These are phyloP conservation scores for Hygrophorus russula DNA, from an alignment of 768 basidiomycete species.

Conservation along the genomic window DNA sequence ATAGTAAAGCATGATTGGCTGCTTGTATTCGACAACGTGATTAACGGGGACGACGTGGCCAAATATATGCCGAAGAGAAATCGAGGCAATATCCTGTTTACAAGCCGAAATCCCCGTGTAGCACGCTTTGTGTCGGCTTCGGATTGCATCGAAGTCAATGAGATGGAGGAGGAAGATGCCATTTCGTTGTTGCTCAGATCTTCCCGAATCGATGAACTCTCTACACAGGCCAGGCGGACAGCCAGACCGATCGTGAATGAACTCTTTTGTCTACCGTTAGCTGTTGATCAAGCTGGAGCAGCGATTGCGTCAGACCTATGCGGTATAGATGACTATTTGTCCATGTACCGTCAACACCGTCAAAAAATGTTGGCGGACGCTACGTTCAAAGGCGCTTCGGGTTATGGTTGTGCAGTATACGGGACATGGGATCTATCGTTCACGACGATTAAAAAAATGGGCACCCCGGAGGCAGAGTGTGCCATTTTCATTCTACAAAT, in stretches of 20 bases:
- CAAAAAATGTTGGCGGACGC: slow-evolving; percentile 4
- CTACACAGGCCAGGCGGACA: background rate
- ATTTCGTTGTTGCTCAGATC: slow-evolving; percentile 10
- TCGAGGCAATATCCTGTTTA: too few species aligned
- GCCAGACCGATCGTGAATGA: slow-evolving; percentile 8
- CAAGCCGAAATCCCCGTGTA: slow-evolving; percentile 10
- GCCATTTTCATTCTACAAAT: too few species aligned
- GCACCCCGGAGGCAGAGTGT: too few species aligned
- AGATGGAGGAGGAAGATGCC: slow-evolving; percentile 11
- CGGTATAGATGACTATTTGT: slow-evolving; percentile 9
- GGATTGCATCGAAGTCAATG: too few species aligned
- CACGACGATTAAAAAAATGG: too few species aligned
- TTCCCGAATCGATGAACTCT: too few species aligned
- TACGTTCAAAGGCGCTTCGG: too few species aligned
- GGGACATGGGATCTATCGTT: too few species aligned
- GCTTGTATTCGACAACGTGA: slow-evolving; percentile 14
- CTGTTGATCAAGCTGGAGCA: too few species aligned
- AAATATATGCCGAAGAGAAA: slow-evolving; percentile 9
- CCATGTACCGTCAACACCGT: slow-evolving; percentile 4
- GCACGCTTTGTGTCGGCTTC: slow-evolving; percentile 6
- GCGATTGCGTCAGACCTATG: slow-evolving; percentile 8
- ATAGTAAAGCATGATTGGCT: too few species aligned
- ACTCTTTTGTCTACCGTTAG: slow-evolving; percentile 2
- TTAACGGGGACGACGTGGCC: slow-evolving; percentile 6
- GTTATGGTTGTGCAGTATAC: too few species aligned